A percentile compares a stretch with the other conserved stretches of the same genome.
These are phyloP conservation scores for Neurospora discreta DNA, from an alignment of 495 filamentous ascomycete species.

Conservation along the genomic window DNA sequence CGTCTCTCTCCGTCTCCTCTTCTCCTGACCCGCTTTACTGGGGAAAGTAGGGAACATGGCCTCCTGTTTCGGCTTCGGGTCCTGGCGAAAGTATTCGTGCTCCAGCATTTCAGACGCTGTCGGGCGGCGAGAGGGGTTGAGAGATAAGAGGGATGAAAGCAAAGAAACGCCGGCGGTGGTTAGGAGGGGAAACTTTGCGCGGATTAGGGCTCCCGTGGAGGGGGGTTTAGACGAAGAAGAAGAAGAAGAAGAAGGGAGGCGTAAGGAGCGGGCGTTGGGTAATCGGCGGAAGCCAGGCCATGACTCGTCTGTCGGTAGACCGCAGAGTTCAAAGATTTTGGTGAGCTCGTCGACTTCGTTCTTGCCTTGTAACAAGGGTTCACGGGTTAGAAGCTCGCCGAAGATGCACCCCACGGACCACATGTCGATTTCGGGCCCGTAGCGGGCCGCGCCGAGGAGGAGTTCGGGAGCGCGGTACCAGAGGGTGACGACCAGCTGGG, in stretches of 20 bases:
- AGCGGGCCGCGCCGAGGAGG: constrained; percentile 68
- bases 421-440: constrained; percentile 74
- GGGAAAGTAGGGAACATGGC: constrained; percentile 90
- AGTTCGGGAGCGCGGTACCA: constrained; percentile 95
- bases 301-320: constrained; percentile 71
- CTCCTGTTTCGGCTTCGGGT: constrained; percentile 75
- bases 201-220: constrained; percentile 26
- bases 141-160: constrained; percentile 53
- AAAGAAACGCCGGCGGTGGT: constrained; percentile 64
- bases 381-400: constrained; percentile 75
- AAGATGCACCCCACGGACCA: constrained; percentile 98
- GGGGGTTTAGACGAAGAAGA: constrained; percentile 5
- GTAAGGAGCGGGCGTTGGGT: constrained; percentile 77
- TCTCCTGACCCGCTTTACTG: constrained; percentile 88
- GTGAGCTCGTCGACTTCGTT: constrained; percentile 80
- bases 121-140: constrained; percentile 65
- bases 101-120: constrained; percentile 42
- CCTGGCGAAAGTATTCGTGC: constrained; percentile 81
- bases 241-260: constrained; percentile 48
- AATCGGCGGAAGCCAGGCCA: constrained; percentile 86
- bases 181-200: constrained; percentile 70
- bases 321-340: constrained; percentile 79
- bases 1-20: constrained; percentile 56
- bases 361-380: constrained; percentile 79
- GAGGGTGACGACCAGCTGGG: constrained; percentile 89